A percentile compares a stretch with the other conserved stretches of the same genome.
These are phyloP conservation scores for Termitomyces sp. DNA, from an alignment of 768 basidiomycete species.

Conservation along the genomic window DNA sequence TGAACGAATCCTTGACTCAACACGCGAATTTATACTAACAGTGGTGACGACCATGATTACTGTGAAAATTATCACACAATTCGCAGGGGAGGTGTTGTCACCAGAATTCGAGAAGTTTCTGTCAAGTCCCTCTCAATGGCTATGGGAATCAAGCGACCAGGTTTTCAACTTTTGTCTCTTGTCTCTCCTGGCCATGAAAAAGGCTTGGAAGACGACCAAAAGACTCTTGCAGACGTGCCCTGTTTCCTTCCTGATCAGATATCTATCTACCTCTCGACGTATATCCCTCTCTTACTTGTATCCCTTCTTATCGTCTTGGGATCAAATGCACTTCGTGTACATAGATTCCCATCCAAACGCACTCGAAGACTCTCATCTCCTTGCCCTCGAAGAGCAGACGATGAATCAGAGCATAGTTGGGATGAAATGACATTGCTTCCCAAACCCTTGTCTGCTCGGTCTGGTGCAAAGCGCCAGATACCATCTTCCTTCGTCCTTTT, in stretches of 20 bases:
- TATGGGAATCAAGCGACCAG: conserved; percentile 81
- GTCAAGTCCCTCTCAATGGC: conserved; percentile 90
- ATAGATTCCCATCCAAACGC: conserved; percentile 1
- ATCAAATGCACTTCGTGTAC: conserved; percentile 18
- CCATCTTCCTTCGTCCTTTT: conserved; percentile 4
- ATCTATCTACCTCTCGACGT: conserved; percentile 68
- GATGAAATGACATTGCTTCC: conserved; percentile 11
- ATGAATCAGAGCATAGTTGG: neutral
- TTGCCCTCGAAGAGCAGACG: neutral
- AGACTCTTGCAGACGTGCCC: conserved; percentile 50
- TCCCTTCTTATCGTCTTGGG: conserved; percentile 48
- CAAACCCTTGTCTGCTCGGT: conserved; percentile 12
- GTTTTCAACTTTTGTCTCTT: conserved; percentile 87
- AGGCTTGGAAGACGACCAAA: neutral
- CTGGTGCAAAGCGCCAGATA: neutral
- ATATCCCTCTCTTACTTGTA: conserved; percentile 64
- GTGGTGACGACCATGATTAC: conserved; percentile 95
- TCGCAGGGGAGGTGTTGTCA: conserved; percentile 15
- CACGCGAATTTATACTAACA: conserved; percentile 24
- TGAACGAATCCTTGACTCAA: neutral
- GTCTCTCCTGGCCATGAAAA: conserved; percentile 25
- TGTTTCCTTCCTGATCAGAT: conserved; percentile 87
- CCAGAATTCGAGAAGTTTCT: conserved; percentile 66
- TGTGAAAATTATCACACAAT: conserved; percentile 61
- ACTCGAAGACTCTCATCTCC: conserved; percentile 10